Base-by-base conservation (phyloP, 2,329 filamentous ascomycete genomes). In the Penicillium sp. region DNA sequence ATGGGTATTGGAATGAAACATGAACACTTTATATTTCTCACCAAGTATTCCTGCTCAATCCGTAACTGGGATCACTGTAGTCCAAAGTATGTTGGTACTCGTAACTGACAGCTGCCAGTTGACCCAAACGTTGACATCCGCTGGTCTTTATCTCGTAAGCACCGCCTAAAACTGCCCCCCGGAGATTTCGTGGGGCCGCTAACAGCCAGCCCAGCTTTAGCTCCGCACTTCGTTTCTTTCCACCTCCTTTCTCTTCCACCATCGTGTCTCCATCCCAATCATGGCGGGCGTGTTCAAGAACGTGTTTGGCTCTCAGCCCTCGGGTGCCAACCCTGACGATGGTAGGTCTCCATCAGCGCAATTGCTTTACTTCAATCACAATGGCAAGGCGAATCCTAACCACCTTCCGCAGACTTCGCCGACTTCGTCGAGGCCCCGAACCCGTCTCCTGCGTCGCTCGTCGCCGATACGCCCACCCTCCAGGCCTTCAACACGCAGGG, bases 391-490 rank as follows among this genome's bases (percentile, higher is more conserved):
- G 34, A 47, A 45, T 55, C 42, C 56, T 57, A 53, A 60, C 49
- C 25, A 43, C 39, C 47, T 51, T 25, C 8, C 49, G 43, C 74
- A 96, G 93, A 96, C 81, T 97, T 97, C 76, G 92, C 91, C 79
- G 94, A 97, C 82, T 98, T 96, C 73, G 91, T 92, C 61, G 88
- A 87, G 65, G 89, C 88, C 68, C 86, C 92, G 65, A 87, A 90
- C 20, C 88, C 91, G 58, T 80, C 79, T 17, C 81, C 83, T 48
- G 78, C 77, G 25, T 80, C 81, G 59, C 73, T 82, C 61, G 73
- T 80, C 54, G 75, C 79, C 48, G 75, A 79, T 28, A 69, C 78
- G 43, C 71, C 74, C 62, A 62, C 75, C 15, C 61, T 69, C 67
- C 61, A 75, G 59, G 78, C 82, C 58, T 75, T 83, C 60, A 77